phyloP scores from a whole-genome alignment of 148 eudicot genomes.

The Cornus florida region DNA sequence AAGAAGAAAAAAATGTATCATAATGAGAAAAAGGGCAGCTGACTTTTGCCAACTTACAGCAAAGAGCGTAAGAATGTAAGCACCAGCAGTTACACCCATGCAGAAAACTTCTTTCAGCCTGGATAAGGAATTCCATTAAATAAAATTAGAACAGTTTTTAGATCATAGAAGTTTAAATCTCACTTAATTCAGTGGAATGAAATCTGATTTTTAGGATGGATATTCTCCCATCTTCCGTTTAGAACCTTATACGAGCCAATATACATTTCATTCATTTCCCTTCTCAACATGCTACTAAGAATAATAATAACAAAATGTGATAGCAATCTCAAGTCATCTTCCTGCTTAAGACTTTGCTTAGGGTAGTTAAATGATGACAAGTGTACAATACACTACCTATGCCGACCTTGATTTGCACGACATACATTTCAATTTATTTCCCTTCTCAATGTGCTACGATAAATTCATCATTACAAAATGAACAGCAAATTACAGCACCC shows the following conservation, averaged over 20 bases:
- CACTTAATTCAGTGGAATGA: neutral
- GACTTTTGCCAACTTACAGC: slow-evolving; percentile 18
- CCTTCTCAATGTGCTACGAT: too few species aligned
- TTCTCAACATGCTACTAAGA: too few species aligned
- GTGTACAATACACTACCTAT: too few species aligned
- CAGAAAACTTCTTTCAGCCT: slow-evolving; percentile 25
- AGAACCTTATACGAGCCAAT: neutral
- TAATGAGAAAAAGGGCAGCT: neutral
- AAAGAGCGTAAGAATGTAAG: slow-evolving; percentile 31
- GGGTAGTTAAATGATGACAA: too few species aligned
- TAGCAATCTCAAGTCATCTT: too few species aligned
- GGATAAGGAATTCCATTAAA: neutral
- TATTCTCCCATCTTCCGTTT: neutral
- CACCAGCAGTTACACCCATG: slow-evolving; percentile 36
- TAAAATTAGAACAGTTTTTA: neutral
- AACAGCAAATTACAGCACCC: too few species aligned
- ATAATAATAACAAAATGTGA: too few species aligned
- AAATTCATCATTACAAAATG: too few species aligned
- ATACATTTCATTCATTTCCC: neutral
- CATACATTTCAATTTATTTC: too few species aligned
- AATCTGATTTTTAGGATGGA: neutral
- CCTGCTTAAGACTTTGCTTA: too few species aligned
- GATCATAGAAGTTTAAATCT: neutral
- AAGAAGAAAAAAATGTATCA: neutral
- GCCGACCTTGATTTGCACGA: too few species aligned